These are phyloP conservation scores for Aaosphaeria pasadenensis DNA, from an alignment of 2,329 filamentous ascomycete genomes.

Conservation along the genomic window DNA sequence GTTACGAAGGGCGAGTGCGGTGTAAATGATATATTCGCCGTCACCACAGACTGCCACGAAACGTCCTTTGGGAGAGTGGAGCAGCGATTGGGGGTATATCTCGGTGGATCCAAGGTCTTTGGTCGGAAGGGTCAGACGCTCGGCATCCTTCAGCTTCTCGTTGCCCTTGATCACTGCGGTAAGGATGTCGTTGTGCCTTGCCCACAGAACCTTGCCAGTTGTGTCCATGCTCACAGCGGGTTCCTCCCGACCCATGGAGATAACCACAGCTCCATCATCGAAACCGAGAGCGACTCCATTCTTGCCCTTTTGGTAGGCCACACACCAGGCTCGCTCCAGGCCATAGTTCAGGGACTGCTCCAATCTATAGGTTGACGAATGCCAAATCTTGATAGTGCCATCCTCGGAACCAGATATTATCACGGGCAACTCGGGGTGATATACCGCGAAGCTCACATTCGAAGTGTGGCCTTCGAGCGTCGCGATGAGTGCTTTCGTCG, in stretches of 20 bases:
- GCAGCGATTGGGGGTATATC: conserved; percentile 90
- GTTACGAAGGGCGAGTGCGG: conserved; percentile 92
- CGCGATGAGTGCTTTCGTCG: conserved; percentile 93
- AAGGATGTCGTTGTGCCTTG: conserved; percentile 90
- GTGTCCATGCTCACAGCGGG: conserved; percentile 96
- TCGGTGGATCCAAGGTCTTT: conserved; percentile 97
- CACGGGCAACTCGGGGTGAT: conserved; percentile 92
- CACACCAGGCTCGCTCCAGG: conserved; percentile 94
- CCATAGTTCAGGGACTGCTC: conserved; percentile 97
- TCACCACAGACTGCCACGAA: conserved; percentile 91
- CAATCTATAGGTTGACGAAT: conserved; percentile 93
- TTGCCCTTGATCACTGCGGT: conserved; percentile 93
- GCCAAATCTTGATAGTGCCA: conserved; percentile 96
- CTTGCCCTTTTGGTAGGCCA: conserved; percentile 89
- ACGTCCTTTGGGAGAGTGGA: conserved; percentile 93
- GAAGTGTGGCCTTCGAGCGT: conserved; percentile 96
- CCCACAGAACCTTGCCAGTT: conserved; percentile 95
- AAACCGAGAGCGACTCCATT: conserved; percentile 95
- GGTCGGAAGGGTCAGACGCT: conserved; percentile 78
- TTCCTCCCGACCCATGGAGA: conserved; percentile 96
- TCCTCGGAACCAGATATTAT: conserved; percentile 98
- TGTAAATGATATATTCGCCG: conserved; percentile 99
- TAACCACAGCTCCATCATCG: conserved; percentile 94
- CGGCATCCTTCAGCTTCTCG: conserved; percentile 84
- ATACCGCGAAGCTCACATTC: conserved; percentile 97